These are phyloP conservation scores for Penicillium paxilli DNA, from an alignment of 495 filamentous ascomycete species.

Conservation along the genomic window DNA sequence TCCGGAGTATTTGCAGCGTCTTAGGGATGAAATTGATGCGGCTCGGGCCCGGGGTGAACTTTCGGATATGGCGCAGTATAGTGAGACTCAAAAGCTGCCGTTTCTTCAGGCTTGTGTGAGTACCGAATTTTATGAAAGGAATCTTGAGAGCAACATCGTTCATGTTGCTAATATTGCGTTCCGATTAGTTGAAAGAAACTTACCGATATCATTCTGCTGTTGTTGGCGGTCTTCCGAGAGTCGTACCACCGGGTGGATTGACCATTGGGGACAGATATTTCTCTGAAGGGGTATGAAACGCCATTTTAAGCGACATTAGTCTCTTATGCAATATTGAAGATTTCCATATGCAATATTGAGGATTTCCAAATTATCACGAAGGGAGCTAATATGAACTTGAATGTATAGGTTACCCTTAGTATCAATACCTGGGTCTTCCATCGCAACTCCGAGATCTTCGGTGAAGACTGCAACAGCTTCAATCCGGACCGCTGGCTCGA, in stretches of 20 bases:
- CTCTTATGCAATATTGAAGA: not conserved
- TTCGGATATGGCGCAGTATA: slow-evolving; percentile 23
- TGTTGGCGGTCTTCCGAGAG: slow-evolving; percentile 24
- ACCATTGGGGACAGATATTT: slow-evolving; percentile 35
- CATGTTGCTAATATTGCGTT: too few species aligned
- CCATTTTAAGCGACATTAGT: not conserved
- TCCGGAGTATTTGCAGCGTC: slow-evolving; percentile 28
- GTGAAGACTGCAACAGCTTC: slow-evolving; percentile 43
- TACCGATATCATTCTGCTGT: slow-evolving; percentile 44
- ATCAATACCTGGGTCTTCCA: slow-evolving; percentile 49
- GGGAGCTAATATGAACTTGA: not conserved
- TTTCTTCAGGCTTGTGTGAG: slow-evolving; percentile 38
- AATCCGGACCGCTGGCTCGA: slow-evolving; percentile 50
- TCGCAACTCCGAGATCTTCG: slow-evolving; percentile 41
- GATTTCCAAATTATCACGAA: not conserved
- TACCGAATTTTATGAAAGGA: too few species aligned
- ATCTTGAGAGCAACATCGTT: too few species aligned
- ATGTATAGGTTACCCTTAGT: slow-evolving; percentile 41
- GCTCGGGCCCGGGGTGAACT: slow-evolving; percentile 26
- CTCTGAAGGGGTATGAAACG: slow-evolving; percentile 30
- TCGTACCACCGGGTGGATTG: slow-evolving; percentile 29
- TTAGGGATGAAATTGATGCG: slow-evolving; percentile 37
- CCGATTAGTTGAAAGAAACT: slow-evolving; percentile 50
- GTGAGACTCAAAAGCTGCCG: slow-evolving; percentile 28
- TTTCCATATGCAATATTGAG: not conserved